Percentiles rank a stretch among this genome's conserved stretches.
These are phyloP conservation scores for Scleroderma citrinum DNA, from an alignment of 768 basidiomycete genomes.

Conservation along the genomic window DNA sequence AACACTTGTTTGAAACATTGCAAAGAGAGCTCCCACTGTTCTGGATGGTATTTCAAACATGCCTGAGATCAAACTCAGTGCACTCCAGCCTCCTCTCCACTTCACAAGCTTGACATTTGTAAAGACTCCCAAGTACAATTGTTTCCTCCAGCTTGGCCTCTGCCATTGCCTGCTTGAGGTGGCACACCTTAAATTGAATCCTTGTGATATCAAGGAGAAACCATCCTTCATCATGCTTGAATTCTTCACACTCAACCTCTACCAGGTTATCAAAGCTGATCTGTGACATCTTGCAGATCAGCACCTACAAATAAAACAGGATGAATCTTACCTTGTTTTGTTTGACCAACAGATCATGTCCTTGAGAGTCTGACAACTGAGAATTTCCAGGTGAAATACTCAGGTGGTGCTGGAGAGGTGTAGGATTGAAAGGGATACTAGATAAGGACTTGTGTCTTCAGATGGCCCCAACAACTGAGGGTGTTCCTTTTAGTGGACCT, in stretches of 20 bases:
- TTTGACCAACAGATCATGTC: too few species aligned
- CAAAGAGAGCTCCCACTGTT: not conserved
- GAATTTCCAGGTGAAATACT: too few species aligned
- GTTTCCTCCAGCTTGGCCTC: not conserved
- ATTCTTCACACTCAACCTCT: not conserved
- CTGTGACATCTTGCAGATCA: too few species aligned
- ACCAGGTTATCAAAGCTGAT: constrained; percentile 18
- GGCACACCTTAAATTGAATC: not conserved
- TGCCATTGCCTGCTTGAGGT: not conserved
- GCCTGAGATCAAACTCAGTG: not conserved
- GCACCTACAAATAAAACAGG: too few species aligned
- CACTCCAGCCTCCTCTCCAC: not conserved
- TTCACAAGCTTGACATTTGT: not conserved
- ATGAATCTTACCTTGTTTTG: too few species aligned
- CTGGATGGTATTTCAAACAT: not conserved
- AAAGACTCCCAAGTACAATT: not conserved
- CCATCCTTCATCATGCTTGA: not conserved
- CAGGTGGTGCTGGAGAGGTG: too few species aligned
- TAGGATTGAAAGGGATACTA: too few species aligned
- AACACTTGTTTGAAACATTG: not conserved
- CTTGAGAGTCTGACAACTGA: too few species aligned
- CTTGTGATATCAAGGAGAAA: not conserved
- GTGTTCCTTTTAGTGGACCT: too few species aligned
- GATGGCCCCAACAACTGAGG: too few species aligned
- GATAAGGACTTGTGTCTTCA: too few species aligned